phyloP scores from a whole-genome alignment of 2,329 filamentous ascomycete species.

The Colletotrichum somersetense region DNA sequence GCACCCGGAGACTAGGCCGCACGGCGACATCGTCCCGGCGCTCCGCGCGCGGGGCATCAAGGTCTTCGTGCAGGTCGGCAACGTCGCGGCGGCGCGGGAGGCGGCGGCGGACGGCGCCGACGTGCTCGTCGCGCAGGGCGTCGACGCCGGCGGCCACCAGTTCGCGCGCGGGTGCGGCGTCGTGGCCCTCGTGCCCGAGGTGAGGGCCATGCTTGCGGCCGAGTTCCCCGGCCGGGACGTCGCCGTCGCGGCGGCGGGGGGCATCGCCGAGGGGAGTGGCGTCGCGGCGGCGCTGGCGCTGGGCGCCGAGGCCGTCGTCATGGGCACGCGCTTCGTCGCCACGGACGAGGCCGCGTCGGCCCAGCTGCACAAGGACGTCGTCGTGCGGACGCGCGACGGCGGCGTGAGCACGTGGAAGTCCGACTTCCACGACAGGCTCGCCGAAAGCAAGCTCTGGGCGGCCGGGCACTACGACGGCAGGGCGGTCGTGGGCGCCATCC shows the following conservation, averaged over 20 bases:
- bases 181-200: constrained; percentile 69
- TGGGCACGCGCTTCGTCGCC: constrained; percentile 62
- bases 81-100: constrained; percentile 65
- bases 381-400: constrained; percentile 59
- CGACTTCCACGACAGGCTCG: constrained; percentile 58
- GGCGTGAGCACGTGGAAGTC: constrained; percentile 62
- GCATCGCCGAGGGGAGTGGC: constrained; percentile 68
- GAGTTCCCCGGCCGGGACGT: constrained; percentile 53
- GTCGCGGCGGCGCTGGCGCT: constrained; percentile 67
- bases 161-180: constrained; percentile 66
- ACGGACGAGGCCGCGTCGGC: constrained; percentile 58
- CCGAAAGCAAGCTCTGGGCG: constrained; percentile 55
- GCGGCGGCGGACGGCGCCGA: constrained; percentile 64
- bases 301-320: constrained; percentile 58
- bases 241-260: constrained; percentile 68
- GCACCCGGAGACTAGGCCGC: constrained; percentile 55
- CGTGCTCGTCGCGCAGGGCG: constrained; percentile 72
- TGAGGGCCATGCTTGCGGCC: constrained; percentile 59
- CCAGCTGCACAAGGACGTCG: constrained; percentile 54
- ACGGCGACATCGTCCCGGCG: constrained; percentile 52
- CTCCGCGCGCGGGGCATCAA: constrained; percentile 54
- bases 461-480: constrained; percentile 60
- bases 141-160: constrained; percentile 75
- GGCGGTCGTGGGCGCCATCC: constrained; percentile 56
- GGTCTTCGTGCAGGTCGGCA: constrained; percentile 73